Conservation (phyloP, 768 basidiomycete genomes). For the Leccinum arenicola region DNA sequence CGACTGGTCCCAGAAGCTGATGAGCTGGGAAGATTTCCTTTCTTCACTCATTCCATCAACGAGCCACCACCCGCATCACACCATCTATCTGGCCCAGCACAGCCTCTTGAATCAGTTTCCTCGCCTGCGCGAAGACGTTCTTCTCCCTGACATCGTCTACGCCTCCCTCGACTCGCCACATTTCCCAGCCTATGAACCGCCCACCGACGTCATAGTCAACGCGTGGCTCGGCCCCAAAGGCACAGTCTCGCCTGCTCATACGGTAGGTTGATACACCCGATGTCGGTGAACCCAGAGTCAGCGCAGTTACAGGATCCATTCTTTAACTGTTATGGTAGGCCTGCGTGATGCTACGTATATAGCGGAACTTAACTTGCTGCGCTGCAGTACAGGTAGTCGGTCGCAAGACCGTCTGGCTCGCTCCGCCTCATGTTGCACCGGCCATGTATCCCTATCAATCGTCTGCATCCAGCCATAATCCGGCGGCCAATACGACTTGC, state of each 20-base stretch:
- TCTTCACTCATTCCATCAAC: constrained; percentile 35
- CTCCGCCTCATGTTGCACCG: constrained; percentile 57
- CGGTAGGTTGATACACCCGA: constrained; percentile 44
- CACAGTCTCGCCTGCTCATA: constrained; percentile 88
- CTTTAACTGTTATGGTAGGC: constrained; percentile 83
- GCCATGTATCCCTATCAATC: constrained; percentile 59
- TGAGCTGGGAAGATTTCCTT: constrained; percentile 78
- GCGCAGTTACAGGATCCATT: constrained; percentile 72
- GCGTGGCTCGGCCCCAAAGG: constrained; percentile 81
- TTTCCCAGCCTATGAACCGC: constrained; percentile 57
- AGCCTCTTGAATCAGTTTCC: constrained; percentile 85
- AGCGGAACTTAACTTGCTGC: constrained; percentile 7
- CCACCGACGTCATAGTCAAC: constrained; percentile 65
- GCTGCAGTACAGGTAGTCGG: constrained; percentile 82
- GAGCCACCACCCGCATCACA: constrained; percentile 23
- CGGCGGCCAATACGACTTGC: constrained; percentile 37
- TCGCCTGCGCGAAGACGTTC: constrained; percentile 65
- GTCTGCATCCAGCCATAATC: constrained; percentile 30
- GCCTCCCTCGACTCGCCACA: constrained; percentile 46
- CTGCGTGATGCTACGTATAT: background rate
- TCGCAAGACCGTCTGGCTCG: constrained; percentile 87
- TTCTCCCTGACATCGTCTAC: constrained; percentile 89
- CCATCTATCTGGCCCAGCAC: constrained; percentile 89
- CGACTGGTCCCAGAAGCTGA: constrained; percentile 79
- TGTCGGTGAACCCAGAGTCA: constrained; percentile 1